Evolutionary conservation across 345 rosid species (phyloP).

Genomic region (Syzygium oleosum): DNA sequence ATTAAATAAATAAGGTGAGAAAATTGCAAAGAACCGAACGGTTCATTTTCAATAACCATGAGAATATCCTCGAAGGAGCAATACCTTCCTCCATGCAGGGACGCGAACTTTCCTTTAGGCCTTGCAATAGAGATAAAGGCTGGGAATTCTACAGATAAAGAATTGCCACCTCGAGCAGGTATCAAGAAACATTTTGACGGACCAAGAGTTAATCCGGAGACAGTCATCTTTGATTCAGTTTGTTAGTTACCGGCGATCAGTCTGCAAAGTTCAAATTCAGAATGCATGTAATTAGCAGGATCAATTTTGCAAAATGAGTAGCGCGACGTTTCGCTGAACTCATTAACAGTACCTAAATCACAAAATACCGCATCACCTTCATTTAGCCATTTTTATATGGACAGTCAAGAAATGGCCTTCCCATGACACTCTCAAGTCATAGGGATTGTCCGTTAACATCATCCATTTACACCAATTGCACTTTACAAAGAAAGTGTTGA

Average conservation of each 20-base stretch:
- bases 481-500: neutral
- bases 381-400: neutral
- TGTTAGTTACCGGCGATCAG: neutral
- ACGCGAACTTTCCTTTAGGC: constrained; percentile 9
- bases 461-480: neutral
- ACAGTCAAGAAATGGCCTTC: neutral
- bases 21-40: neutral
- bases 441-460: neutral
- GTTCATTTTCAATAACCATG: neutral
- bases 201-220: constrained; percentile 49
- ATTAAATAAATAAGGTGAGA: neutral
- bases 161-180: constrained; percentile 17
- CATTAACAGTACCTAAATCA: neutral
- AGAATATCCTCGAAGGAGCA: neutral
- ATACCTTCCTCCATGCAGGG: constrained; percentile 36
- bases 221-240: constrained; percentile 24
- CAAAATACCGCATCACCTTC: neutral
- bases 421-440: fast-evolving
- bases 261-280: neutral
- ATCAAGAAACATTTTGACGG: constrained; percentile 41
- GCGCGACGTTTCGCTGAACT: neutral
- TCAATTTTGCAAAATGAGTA: neutral
- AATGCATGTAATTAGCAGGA: neutral
- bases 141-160: constrained; percentile 18
- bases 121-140: constrained; percentile 16